These are phyloP conservation scores for Thielaviopsis euricoi DNA, from an alignment of 2,329 filamentous ascomycete genomes.

Conservation along the genomic window DNA sequence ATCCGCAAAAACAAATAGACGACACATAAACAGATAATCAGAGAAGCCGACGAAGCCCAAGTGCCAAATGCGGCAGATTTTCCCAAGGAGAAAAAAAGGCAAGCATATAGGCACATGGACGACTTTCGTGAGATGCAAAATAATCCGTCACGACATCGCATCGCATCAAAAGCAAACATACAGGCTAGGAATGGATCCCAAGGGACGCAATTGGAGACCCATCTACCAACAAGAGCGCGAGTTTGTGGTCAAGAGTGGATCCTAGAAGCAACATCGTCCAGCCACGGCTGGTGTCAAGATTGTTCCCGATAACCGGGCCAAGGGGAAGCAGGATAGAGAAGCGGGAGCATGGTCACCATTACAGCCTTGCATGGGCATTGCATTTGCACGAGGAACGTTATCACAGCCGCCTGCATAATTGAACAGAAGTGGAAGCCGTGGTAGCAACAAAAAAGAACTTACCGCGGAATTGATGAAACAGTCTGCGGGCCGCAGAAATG, in stretches of 20 bases:
- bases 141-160: not conserved
- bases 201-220: not conserved
- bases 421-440: not conserved
- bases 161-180: not conserved
- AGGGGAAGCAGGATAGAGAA: not conserved
- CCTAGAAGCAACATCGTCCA: not conserved
- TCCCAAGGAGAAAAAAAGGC: no score
- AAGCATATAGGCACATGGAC: not conserved
- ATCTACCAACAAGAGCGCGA: not conserved
- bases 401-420: not conserved
- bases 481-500: constrained; percentile 1
- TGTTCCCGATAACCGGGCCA: not conserved
- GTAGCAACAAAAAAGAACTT: no score
- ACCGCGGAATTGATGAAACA: constrained; percentile 5
- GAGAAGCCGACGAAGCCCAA: not conserved
- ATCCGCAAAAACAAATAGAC: not conserved
- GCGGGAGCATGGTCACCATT: not conserved
- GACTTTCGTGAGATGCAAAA: not conserved
- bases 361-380: not conserved
- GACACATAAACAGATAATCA: not conserved
- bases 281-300: not conserved
- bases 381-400: not conserved
- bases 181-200: not conserved
- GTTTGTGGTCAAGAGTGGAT: not conserved
- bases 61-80: no score